Evolutionary conservation across 192 early-diverging fungal genomes (phyloP).

Genomic region (Rhizophlyctis rosea): DNA sequence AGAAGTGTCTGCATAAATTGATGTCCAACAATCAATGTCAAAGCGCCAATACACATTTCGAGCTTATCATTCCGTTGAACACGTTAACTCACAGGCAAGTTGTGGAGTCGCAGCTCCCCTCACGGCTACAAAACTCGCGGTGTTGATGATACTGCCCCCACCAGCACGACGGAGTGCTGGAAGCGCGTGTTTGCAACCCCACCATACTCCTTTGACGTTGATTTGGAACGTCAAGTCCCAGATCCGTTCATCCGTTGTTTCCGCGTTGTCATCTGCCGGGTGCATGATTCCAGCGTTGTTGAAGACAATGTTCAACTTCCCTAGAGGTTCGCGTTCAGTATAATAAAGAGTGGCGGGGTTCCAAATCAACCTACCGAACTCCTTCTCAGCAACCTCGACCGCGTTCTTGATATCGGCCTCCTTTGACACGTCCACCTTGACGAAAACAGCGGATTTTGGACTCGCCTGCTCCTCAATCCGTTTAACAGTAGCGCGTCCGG

Average conservation of each 20-base stretch:
- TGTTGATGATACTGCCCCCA: slow-evolving; percentile 81
- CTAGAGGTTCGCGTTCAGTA: slow-evolving; percentile 29
- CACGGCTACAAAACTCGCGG: slow-evolving; percentile 74
- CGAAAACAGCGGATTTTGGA: slow-evolving; percentile 47
- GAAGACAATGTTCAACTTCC: slow-evolving; percentile 76
- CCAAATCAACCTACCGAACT: slow-evolving; percentile 57
- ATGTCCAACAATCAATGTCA: background rate
- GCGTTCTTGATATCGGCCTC: slow-evolving; percentile 67
- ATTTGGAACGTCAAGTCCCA: slow-evolving; percentile 77
- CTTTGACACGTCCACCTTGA: slow-evolving; percentile 69
- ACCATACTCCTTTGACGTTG: slow-evolving; percentile 91
- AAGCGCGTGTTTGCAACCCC: slow-evolving; percentile 78
- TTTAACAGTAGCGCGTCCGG: slow-evolving; percentile 48
- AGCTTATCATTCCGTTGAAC: background rate
- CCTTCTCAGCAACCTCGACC: slow-evolving; percentile 61
- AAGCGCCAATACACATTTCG: background rate
- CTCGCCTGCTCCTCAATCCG: slow-evolving; percentile 43
- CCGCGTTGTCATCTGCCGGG: slow-evolving; percentile 72
- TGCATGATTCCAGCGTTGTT: slow-evolving; percentile 89
- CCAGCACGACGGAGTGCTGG: slow-evolving; percentile 68
- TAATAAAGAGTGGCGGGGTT: background rate
- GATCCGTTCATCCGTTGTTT: slow-evolving; percentile 69
- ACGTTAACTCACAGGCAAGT: slow-evolving; percentile 62
- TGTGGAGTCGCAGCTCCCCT: slow-evolving; percentile 82
- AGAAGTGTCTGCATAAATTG: slow-evolving; percentile 59